phyloP scores from a whole-genome alignment of 2,329 filamentous ascomycete genomes.

The Zymoseptoria brevis region DNA sequence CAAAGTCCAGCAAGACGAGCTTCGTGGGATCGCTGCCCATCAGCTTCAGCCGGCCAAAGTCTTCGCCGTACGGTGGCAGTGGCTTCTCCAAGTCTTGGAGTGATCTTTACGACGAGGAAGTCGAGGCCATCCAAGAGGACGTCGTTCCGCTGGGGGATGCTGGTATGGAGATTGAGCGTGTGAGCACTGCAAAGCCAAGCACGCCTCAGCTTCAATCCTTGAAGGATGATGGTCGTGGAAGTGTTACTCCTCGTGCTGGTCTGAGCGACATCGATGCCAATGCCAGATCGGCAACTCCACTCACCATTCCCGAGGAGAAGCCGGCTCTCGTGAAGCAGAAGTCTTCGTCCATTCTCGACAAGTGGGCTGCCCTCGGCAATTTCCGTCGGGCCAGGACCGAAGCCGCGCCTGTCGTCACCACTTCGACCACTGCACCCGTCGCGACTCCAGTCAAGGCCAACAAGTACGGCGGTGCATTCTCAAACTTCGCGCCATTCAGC shows the following conservation, averaged over 20 bases:
- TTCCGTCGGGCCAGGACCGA: conserved; percentile 61
- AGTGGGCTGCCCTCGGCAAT: conserved; percentile 84
- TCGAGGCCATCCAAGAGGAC: conserved; percentile 59
- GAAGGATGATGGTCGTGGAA: conserved; percentile 43
- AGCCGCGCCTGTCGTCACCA: conserved; percentile 32
- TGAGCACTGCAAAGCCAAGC: conserved; percentile 47
- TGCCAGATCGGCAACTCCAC: conserved; percentile 31
- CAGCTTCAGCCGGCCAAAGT: conserved; percentile 53
- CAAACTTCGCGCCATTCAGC: conserved; percentile 26
- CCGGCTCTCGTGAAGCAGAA: conserved; percentile 39
- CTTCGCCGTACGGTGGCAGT: conserved; percentile 33
- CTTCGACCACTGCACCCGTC: conserved; percentile 25
- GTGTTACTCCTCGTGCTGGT: conserved; percentile 42
- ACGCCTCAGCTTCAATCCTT: conserved; percentile 37
- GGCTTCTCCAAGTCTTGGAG: conserved; percentile 97
- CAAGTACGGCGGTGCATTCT: conserved; percentile 28
- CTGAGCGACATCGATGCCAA: conserved; percentile 49
- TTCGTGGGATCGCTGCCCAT: conserved; percentile 62
- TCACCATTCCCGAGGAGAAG: conserved; percentile 28
- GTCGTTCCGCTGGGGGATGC: conserved; percentile 44
- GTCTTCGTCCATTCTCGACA: conserved; percentile 54
- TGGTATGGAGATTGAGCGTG: conserved; percentile 30
- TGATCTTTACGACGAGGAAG: conserved; percentile 95
- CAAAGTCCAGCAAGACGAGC: conserved; percentile 62
- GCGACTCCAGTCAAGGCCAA: conserved; percentile 23